These are phyloP conservation scores for Mayamaea pseudoterrestris DNA, from an alignment of 108 stramenopile genomes.

Conservation along the genomic window DNA sequence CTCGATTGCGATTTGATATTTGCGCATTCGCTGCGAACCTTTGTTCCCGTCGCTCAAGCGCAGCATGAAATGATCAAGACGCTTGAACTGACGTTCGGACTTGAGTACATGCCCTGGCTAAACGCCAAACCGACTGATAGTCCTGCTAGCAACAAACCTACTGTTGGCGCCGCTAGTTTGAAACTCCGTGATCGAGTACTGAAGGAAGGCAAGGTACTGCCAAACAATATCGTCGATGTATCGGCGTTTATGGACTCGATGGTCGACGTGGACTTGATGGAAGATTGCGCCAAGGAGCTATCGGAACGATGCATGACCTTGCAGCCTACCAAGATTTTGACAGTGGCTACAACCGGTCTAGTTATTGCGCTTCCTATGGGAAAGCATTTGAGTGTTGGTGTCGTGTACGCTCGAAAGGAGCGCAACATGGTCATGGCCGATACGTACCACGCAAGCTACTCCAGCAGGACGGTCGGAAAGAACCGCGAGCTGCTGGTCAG, in stretches of 20 bases:
- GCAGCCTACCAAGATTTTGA: constrained; percentile 77
- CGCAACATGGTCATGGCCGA: constrained; percentile 83
- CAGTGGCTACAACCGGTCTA: constrained; percentile 81
- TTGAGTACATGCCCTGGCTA: constrained; percentile 73
- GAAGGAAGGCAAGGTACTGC: constrained; percentile 72
- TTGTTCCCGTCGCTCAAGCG: constrained; percentile 55
- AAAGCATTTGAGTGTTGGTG: constrained; percentile 69
- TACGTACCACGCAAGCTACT: constrained; percentile 60
- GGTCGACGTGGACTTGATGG: constrained; percentile 82
- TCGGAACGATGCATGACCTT: constrained; percentile 42
- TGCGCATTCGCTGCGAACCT: constrained; percentile 48
- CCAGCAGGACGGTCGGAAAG: constrained; percentile 67
- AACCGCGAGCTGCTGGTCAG: constrained; percentile 72
- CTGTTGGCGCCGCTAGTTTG: constrained; percentile 31
- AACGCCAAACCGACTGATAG: constrained; percentile 34
- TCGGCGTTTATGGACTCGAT: constrained; percentile 76
- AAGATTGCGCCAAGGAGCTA: constrained; percentile 68
- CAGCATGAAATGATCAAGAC: constrained; percentile 61
- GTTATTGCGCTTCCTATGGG: constrained; percentile 82
- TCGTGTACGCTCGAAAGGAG: constrained; percentile 83
- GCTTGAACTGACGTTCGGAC: constrained; percentile 49
- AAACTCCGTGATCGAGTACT: constrained; percentile 76
- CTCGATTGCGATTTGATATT: constrained; percentile 62
- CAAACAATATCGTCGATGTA: constrained; percentile 84
- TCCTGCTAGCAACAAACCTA: constrained; percentile 18